These are phyloP conservation scores for Viola pubescens DNA, from an alignment of 441 rosid species.

Conservation along the genomic window DNA sequence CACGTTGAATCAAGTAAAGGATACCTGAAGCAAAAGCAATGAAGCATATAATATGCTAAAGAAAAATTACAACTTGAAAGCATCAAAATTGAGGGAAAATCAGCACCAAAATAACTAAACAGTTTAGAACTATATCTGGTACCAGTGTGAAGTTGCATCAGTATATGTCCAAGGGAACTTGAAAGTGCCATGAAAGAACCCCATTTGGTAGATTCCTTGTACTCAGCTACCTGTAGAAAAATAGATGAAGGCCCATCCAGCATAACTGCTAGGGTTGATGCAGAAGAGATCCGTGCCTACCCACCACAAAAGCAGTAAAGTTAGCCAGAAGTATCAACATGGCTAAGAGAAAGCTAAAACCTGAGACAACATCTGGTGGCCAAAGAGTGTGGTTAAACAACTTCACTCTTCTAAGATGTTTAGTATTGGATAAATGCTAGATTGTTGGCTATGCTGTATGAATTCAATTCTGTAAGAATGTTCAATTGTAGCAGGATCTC, in stretches of 20 bases:
- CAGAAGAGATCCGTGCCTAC: constrained; percentile 76
- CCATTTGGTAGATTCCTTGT: constrained; percentile 57
- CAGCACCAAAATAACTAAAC: constrained; percentile 12
- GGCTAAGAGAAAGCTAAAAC: too few species aligned
- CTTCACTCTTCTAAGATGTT: too few species aligned
- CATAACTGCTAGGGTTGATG: constrained; percentile 70
- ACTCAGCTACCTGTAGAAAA: constrained; percentile 87
- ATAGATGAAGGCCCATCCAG: constrained; percentile 77
- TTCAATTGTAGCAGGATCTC: too few species aligned
- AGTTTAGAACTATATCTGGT: constrained; percentile 19
- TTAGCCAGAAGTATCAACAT: constrained; percentile 11
- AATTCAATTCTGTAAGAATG: too few species aligned
- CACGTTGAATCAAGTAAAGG: constrained; percentile 60
- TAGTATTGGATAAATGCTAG: too few species aligned
- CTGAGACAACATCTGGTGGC: too few species aligned
- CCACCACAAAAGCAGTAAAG: constrained; percentile 25
- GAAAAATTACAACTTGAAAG: constrained; percentile 13
- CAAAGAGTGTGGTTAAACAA: too few species aligned
- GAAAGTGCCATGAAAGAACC: constrained; percentile 83
- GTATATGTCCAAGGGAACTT: constrained; percentile 73
- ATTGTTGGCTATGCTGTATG: too few species aligned
- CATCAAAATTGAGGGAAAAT: background rate
- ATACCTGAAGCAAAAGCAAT: constrained; percentile 44
- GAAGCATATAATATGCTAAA: constrained; percentile 7
- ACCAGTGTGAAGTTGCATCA: constrained; percentile 93